Percentiles rank a stretch among this genome's conserved stretches.
phyloP scores from a whole-genome alignment of 2,329 filamentous ascomycete species.

The Pseudodiploospora longispora region DNA sequence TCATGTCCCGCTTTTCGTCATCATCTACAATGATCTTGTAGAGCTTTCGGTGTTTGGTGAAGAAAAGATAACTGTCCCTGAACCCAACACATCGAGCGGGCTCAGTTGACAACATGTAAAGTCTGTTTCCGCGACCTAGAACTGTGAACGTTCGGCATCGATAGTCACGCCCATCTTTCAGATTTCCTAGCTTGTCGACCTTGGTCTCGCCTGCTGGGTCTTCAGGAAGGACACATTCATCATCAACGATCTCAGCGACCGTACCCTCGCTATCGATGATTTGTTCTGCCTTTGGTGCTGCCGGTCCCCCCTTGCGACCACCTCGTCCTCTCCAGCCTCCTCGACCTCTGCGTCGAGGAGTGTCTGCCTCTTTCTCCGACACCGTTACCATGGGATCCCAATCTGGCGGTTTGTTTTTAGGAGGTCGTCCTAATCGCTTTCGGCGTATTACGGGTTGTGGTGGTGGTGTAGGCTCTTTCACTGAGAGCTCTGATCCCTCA shows the following conservation, averaged over 20 bases:
- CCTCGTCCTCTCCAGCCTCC: conserved; percentile 63
- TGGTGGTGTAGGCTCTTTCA: conserved; percentile 45
- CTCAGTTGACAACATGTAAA: conserved; percentile 98
- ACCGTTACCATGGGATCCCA: conserved; percentile 59
- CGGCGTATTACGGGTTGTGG: conserved; percentile 60
- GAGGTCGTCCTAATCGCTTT: conserved; percentile 75
- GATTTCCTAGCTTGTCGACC: conserved; percentile 80
- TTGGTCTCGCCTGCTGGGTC: conserved; percentile 86
- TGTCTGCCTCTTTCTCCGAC: conserved; percentile 45
- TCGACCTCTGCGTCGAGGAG: conserved; percentile 57
- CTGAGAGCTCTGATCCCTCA: conserved; percentile 29
- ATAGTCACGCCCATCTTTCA: conserved; percentile 81
- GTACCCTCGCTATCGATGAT: conserved; percentile 92
- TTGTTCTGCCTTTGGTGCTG: conserved; percentile 71
- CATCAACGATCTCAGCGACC: conserved; percentile 79
- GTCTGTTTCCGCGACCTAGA: conserved; percentile 68
- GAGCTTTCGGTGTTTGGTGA: conserved; percentile 92
- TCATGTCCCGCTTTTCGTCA: conserved; percentile 93
- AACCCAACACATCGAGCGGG: conserved; percentile 95
- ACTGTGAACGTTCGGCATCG: conserved; percentile 93
- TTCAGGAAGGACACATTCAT: conserved; percentile 83
- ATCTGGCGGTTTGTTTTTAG: conserved; percentile 75
- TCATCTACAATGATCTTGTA: conserved; percentile 98
- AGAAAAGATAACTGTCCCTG: conserved; percentile 96
- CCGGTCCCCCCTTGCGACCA: conserved; percentile 59